Evolutionary conservation across 805 yeast genomes (phyloP).

Genomic region (Priceomyces melissophilus): DNA sequence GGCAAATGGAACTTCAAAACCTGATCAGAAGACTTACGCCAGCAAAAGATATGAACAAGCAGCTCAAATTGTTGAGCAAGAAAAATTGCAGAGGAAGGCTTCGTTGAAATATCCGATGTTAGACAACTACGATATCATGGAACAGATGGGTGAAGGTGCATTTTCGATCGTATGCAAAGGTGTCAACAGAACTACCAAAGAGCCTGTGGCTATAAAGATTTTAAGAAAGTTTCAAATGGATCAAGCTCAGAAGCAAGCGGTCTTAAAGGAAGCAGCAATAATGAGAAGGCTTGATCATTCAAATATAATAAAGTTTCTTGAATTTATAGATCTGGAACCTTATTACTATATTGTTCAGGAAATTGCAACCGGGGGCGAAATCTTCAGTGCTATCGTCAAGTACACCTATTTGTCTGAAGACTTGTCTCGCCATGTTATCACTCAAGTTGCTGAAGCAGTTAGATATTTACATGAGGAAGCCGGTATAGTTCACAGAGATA

Average conservation of each 20-base stretch:
- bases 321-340: constrained; percentile 59
- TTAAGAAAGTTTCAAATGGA: constrained; percentile 71
- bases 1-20: neutral
- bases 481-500: constrained; percentile 81
- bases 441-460: constrained; percentile 62
- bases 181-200: constrained; percentile 30
- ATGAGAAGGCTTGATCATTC: constrained; percentile 65
- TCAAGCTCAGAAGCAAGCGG: constrained; percentile 59
- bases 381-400: constrained; percentile 64
- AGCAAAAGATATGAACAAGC: constrained; percentile 23
- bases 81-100: constrained; percentile 19
- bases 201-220: constrained; percentile 51
- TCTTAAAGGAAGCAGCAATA: constrained; percentile 74
- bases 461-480: constrained; percentile 67
- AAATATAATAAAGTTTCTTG: constrained; percentile 61
- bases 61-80: constrained; percentile 35
- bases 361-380: constrained; percentile 72
- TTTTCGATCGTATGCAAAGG: constrained; percentile 74
- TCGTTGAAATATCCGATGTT: constrained; percentile 32
- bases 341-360: constrained; percentile 72
- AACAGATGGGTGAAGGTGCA: constrained; percentile 77
- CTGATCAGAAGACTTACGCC: constrained; percentile 1
- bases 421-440: constrained; percentile 58
- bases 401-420: constrained; percentile 66
- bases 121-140: constrained; percentile 42